A percentile compares a stretch with the other conserved stretches of the same genome.
phyloP scores from a whole-genome alignment of 2,329 filamentous ascomycete species.

The Fusarium nelsonii region DNA sequence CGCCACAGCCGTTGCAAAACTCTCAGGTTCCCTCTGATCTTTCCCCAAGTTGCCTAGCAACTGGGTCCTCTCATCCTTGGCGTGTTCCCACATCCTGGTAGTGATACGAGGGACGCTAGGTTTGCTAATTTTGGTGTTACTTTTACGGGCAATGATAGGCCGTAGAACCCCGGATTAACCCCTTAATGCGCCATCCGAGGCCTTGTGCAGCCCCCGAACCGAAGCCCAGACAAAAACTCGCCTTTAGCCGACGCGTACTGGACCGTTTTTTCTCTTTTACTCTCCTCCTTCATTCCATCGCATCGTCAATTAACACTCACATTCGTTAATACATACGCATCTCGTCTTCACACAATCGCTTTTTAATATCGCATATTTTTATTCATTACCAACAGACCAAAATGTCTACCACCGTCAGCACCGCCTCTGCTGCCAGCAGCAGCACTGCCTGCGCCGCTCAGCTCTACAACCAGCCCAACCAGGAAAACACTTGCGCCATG shows the following conservation, averaged over 20 bases:
- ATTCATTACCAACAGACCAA: constrained; percentile 39
- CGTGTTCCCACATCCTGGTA: constrained; percentile 21
- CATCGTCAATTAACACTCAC: constrained; percentile 9
- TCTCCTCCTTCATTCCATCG: constrained; percentile 2
- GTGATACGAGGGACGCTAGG: constrained; percentile 32
- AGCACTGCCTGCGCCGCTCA: constrained; percentile 35
- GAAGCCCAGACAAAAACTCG: constrained; percentile 22
- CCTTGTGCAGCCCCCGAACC: neutral
- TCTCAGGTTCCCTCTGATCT: constrained; percentile 4
- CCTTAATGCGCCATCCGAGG: constrained; percentile 33
- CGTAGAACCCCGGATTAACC: constrained; percentile 34
- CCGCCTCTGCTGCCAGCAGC: constrained; percentile 22
- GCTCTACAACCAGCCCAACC: constrained; percentile 58
- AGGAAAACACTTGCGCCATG: constrained; percentile 61
- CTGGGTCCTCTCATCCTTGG: constrained; percentile 17
- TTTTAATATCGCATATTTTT: constrained; percentile 3
- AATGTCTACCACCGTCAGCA: constrained; percentile 43
- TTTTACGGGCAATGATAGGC: constrained; percentile 13
- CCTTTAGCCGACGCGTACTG: constrained; percentile 1
- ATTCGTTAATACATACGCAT: constrained; percentile 22
- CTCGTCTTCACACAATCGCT: constrained; percentile 4
- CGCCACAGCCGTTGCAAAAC: neutral
- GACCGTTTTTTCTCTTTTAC: neutral
- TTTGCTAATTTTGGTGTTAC: constrained; percentile 30
- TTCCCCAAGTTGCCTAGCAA: constrained; percentile 36